Percentiles rank a stretch among this genome's conserved stretches.
Conservation (phyloP, 2,329 filamentous ascomycete species). For the Alternaria burnsii region DNA sequence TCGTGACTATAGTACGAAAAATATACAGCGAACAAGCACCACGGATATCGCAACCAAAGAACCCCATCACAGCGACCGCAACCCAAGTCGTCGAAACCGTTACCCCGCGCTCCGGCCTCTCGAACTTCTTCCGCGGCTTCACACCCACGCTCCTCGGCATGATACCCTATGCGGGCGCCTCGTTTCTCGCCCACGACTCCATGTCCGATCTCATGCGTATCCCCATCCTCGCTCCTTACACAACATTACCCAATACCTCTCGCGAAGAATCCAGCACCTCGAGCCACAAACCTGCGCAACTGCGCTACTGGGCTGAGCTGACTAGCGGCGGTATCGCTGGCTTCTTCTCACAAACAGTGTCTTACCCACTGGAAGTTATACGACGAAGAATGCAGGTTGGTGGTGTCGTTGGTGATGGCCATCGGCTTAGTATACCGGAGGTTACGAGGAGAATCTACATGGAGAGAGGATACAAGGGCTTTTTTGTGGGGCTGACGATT, state of each 20-base stretch:
- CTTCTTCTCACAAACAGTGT: conserved; percentile 86
- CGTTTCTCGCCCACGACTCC: conserved; percentile 94
- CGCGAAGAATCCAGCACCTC: conserved; percentile 47
- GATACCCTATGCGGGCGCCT: conserved; percentile 95
- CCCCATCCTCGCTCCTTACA: conserved; percentile 72
- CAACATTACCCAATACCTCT: conserved; percentile 72
- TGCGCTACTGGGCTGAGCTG: conserved; percentile 88
- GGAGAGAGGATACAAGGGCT: conserved; percentile 80
- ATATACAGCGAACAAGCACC: conserved; percentile 81
- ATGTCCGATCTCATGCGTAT: conserved; percentile 83
- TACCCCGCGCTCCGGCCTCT: conserved; percentile 72
- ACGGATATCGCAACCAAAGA: conserved; percentile 30
- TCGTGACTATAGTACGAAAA: conserved; percentile 79
- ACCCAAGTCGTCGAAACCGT: conserved; percentile 59
- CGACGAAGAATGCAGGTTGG: conserved; percentile 94
- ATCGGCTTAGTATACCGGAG: conserved; percentile 77
- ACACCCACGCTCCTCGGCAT: conserved; percentile 89
- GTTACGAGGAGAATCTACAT: conserved; percentile 77
- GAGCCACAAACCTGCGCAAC: conserved; percentile 68
- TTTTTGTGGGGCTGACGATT: conserved; percentile 92
- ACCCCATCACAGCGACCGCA: conserved; percentile 53
- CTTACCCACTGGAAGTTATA: conserved; percentile 94
- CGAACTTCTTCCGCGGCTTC: conserved; percentile 97
- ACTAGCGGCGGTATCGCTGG: conserved; percentile 85
- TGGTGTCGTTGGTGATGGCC: conserved; percentile 91